These are phyloP conservation scores for Withania somnifera DNA, from an alignment of 305 asterid species.

Conservation along the genomic window DNA sequence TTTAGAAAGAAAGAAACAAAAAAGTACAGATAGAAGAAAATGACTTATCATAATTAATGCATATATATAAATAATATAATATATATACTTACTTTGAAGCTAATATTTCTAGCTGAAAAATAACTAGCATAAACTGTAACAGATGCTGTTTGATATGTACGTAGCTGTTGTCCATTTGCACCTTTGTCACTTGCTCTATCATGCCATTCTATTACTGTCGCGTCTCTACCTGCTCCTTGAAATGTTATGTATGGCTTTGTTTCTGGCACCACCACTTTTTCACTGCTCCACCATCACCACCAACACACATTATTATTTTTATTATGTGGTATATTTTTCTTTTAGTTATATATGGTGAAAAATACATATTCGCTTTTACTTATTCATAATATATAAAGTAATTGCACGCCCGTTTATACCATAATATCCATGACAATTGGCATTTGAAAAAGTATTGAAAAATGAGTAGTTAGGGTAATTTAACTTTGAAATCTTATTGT, in stretches of 20 bases:
- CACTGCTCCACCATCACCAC: conserved; percentile 27
- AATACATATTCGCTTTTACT: too few relatives aligned
- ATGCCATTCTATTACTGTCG: conserved; percentile 80
- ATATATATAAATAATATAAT: background rate
- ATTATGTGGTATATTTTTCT: too few relatives aligned
- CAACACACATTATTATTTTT: too few relatives aligned
- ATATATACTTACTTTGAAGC: conserved; percentile 49
- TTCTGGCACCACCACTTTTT: conserved; percentile 77
- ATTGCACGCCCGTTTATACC: too few relatives aligned
- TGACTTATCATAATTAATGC: background rate
- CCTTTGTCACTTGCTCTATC: conserved; percentile 76
- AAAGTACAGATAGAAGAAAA: background rate
- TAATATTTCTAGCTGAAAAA: conserved; percentile 72
- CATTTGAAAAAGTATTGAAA: too few relatives aligned
- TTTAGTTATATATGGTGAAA: too few relatives aligned
- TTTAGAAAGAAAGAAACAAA: background rate
- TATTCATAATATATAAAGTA: too few relatives aligned
- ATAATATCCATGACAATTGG: too few relatives aligned
- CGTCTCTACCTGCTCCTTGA: conserved; percentile 68
- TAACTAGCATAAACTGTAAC: conserved; percentile 54
- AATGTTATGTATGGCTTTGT: conserved; percentile 64
- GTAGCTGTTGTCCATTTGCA: conserved; percentile 71
- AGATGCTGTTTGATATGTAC: conserved; percentile 78
- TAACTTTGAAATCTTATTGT: too few relatives aligned
- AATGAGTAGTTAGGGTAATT: too few relatives aligned